Conservation (phyloP, 805 yeast species). For the Pichia manshurica region DNA sequence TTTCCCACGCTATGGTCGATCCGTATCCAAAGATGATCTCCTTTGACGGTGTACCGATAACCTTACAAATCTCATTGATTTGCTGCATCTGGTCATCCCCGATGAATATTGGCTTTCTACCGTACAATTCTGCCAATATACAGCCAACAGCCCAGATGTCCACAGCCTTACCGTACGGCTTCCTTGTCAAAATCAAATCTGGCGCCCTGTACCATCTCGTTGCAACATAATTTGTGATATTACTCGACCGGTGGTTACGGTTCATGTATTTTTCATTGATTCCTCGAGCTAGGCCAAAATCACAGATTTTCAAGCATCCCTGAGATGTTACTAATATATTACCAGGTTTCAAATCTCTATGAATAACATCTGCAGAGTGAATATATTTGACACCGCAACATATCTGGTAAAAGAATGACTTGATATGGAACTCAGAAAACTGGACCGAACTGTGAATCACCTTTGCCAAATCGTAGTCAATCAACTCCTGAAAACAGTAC, state of each 20-base stretch:
- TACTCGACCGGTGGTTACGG: conserved; percentile 31
- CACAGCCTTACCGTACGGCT: conserved; percentile 57
- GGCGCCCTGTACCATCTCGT: conserved; percentile 97
- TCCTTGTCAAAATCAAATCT: conserved; percentile 64
- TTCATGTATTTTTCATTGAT: conserved; percentile 34
- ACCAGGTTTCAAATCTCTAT: conserved; percentile 89
- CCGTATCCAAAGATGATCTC: conserved; percentile 40
- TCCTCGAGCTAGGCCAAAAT: conserved; percentile 89
- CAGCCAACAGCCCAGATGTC: conserved; percentile 96
- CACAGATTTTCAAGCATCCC: conserved; percentile 82
- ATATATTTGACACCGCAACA: conserved; percentile 82
- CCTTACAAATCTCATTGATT: conserved; percentile 56
- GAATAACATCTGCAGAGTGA: conserved; percentile 89
- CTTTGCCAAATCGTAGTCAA: conserved; percentile 73
- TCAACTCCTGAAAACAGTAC: conserved; percentile 81
- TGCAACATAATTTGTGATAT: conserved; percentile 82
- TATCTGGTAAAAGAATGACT: conserved; percentile 71
- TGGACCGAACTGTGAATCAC: conserved; percentile 76
- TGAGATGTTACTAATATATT: conserved; percentile 71
- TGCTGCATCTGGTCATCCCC: conserved; percentile 74
- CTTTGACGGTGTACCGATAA: conserved; percentile 65
- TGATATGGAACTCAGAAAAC: conserved; percentile 79
- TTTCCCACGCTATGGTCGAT: conserved; percentile 41
- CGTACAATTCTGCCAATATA: conserved; percentile 77
- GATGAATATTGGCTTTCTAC: conserved; percentile 71